Base-by-base conservation (phyloP, 1,284 basidiomycete species). In the Cryptococcus sp. region DNA sequence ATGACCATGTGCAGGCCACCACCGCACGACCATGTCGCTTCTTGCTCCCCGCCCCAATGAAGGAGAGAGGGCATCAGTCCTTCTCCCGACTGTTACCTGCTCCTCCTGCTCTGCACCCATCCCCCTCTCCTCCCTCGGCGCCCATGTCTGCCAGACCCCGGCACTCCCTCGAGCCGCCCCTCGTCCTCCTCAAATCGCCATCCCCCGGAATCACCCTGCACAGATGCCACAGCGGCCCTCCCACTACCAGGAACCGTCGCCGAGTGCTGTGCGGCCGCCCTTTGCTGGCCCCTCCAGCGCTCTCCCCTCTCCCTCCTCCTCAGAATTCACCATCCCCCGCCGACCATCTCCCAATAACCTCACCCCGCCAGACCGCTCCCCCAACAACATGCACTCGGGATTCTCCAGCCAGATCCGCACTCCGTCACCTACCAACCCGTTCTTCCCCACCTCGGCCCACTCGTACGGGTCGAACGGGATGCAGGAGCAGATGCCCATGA, bases 81-180 rank as follows among this genome's bases (percentile, higher is more conserved):
- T 87, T 50, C 80, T 93, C 16, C 88, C 90, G 3, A 82, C 84
- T 1, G 86, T 91, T 59, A 92, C 87, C 71, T 93, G 90, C 75
- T 89, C 88, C 3, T 86, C 79, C 40, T 93, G 90, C 73, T 77
- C 79, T 63, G 77, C 79, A 33, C 83, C 82, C 2, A 87, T 92
- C 39, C 83, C 86, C 36, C 80, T 91, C 50, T 78, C 80, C 50
- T 80, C 84, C 36, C 84, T 91, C 40, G 84, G 84, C 46, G 87
- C 88, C 59, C 89, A 91, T 72, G 79, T 85, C 66, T 91, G 89
- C 46, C 66, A 65, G 23, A 36, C 11, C 21, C 47, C 20, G 23
- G 23, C 46, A 12, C 5, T 36, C 2, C 55, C 63, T n/a, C 74
- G 58, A 58, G 40, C 50, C 20, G 55, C 60, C 4, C 64, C 65